Evolutionary conservation across 1,139 yeast genomes (phyloP).

Genomic region (Magnusiomyces fungicola): DNA sequence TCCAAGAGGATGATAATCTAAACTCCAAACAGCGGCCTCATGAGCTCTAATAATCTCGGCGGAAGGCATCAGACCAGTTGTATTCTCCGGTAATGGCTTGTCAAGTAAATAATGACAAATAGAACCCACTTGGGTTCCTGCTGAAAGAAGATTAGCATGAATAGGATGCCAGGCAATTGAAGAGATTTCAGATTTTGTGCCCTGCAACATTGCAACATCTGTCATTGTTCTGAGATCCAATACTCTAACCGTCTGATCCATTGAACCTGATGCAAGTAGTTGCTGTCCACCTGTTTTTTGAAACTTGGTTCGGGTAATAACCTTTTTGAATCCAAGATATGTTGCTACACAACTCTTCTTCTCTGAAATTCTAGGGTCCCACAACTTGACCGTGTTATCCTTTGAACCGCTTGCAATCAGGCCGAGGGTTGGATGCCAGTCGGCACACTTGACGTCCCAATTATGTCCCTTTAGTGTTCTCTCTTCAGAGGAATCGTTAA

Average conservation of each 20-base stretch:
- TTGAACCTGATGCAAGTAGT: slow-evolving; percentile 74
- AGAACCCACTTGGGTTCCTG: slow-evolving; percentile 88
- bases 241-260: slow-evolving; percentile 82
- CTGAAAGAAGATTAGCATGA: slow-evolving; percentile 69
- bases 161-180: slow-evolving; percentile 90
- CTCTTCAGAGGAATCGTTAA: slow-evolving; percentile 83
- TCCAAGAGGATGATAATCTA: slow-evolving; percentile 92
- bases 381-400: slow-evolving; percentile 82
- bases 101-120: slow-evolving; percentile 69
- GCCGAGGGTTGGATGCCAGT: slow-evolving; percentile 92
- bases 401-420: slow-evolving; percentile 63
- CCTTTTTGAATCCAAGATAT: slow-evolving; percentile 86
- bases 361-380: slow-evolving; percentile 92
- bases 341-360: slow-evolving; percentile 57
- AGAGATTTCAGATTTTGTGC: slow-evolving; percentile 78
- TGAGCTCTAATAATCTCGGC: slow-evolving; percentile 76
- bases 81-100: slow-evolving; percentile 34
- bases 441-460: slow-evolving; percentile 97
- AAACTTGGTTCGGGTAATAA: slow-evolving; percentile 75
- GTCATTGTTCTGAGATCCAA: slow-evolving; percentile 84
- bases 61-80: slow-evolving; percentile 30
- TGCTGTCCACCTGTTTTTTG: slow-evolving; percentile 61
- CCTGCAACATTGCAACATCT: slow-evolving; percentile 64
- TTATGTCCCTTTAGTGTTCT: slow-evolving; percentile 81
- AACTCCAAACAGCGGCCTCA: slow-evolving; percentile 82